Base-by-base conservation (phyloP, 495 filamentous ascomycete genomes). In the Arthonia radiata region DNA sequence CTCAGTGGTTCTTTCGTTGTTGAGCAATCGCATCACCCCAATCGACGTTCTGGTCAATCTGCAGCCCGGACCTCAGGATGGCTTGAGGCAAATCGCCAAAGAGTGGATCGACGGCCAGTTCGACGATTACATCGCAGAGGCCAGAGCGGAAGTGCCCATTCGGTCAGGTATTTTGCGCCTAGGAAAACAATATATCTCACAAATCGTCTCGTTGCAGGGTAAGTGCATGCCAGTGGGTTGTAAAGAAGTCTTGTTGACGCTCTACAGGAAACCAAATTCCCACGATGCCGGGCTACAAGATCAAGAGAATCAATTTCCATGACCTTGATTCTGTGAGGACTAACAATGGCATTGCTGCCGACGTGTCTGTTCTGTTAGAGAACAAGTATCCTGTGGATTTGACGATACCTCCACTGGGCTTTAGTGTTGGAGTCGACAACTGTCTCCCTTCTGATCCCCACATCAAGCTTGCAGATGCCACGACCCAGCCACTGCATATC, bases 101-200 rank as follows among this genome's bases (percentile, higher is more conserved):
- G 77, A 91, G 43, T 97, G 78, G 69, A 37, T 97, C 29, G 64
- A 75, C 12, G 82, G 83, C 17, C 64, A 57, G 28, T 44, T 97
- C 26, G 59, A 61, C 2, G 49, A 54, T 26, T 44, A 94, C 17
- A 60, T 56, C 26, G 42, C 94, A 2, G 54, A 63, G 26, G 82
- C 74, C 8, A 71, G 62, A 40, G 66, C 76, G 17, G 52, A 61
- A 26, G 39, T 94, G 15, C 50, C 53, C 15, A 39, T 93, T 6
- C 77, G 71, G 46, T 71, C 77, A 16, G 82, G 86, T 2, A 51
- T 86, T 23, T 52, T 93, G 34, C 47, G 56, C 28, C 53, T 94
- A 6, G 80, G 81, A 22, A 64, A 56, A 17, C 78, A 89, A 39
- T 50, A 46, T 6, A 37, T 97, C 18, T 58, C 62, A 17, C 59